These are phyloP conservation scores for Fusarium illudens DNA, from an alignment of 2,329 filamentous ascomycete species.

Conservation along the genomic window DNA sequence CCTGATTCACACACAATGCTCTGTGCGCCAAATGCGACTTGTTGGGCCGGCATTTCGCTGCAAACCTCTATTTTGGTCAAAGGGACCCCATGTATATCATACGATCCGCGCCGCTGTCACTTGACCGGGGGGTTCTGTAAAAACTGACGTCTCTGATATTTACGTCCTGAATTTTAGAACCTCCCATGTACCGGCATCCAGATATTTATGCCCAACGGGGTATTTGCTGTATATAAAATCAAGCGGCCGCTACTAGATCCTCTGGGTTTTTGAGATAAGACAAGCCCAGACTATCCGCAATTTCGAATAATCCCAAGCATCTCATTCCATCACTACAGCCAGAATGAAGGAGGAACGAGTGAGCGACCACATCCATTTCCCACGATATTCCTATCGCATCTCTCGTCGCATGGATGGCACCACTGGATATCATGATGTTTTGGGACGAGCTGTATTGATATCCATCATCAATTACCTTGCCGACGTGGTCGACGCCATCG, in stretches of 20 bases:
- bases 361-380: conserved; percentile 30
- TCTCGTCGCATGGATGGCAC: conserved; percentile 20
- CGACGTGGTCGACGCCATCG: conserved; percentile 27
- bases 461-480: conserved; percentile 32
- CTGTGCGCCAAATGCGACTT: conserved; percentile 10
- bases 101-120: conserved; percentile 7
- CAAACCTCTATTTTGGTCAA: conserved; percentile 3
- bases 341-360: conserved; percentile 25
- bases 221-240: not conserved
- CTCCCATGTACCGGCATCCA: not conserved
- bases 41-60: conserved; percentile 14
- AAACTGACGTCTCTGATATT: not conserved
- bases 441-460: conserved; percentile 31
- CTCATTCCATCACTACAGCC: not conserved
- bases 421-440: conserved; percentile 21
- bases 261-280: not conserved
- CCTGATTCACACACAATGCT: conserved; percentile 3
- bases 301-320: conserved; percentile 7
- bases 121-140: conserved; percentile 14
- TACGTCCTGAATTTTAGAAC: not conserved
- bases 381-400: conserved; percentile 25
- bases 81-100: not conserved
- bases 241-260: not conserved
- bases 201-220: not conserved
- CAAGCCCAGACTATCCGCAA: conserved; percentile 1